Conservation (phyloP, 2,329 filamentous ascomycete genomes). For the Chrysosporium keratinophilum region DNA sequence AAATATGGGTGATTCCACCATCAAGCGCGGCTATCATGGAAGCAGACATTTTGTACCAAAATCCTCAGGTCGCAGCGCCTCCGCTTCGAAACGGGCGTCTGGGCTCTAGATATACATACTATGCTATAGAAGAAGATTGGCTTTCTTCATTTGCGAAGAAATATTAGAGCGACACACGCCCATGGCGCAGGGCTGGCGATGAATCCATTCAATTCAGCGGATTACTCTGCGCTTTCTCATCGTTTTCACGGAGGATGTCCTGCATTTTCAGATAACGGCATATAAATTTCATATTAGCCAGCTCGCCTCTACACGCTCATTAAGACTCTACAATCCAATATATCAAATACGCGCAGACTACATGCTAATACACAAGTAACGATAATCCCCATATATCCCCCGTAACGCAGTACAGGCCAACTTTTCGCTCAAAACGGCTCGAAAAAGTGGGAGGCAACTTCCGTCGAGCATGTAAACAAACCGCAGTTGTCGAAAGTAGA, state of each 20-base stretch:
- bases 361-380: conserved; percentile 1
- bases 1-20: no score
- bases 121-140: no score
- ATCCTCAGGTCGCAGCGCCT: no score
- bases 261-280: background rate
- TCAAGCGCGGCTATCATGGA: no score
- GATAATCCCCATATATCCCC: background rate
- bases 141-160: no score
- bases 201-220: no score
- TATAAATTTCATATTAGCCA: conserved; percentile 7
- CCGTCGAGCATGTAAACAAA: background rate
- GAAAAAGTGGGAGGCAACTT: conserved; percentile 13
- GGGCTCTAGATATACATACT: no score
- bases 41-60: no score
- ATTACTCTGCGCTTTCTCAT: no score
- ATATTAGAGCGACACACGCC: no score
- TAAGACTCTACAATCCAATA: background rate
- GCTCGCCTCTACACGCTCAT: conserved; percentile 5
- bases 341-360: conserved; percentile 9
- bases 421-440: conserved; percentile 4
- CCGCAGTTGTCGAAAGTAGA: background rate
- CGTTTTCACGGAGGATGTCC: background rate
- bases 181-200: no score
- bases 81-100: no score
- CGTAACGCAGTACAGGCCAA: conserved; percentile 1